phyloP scores from a whole-genome alignment of 805 yeast species.

The Saccharomyces jurei region DNA sequence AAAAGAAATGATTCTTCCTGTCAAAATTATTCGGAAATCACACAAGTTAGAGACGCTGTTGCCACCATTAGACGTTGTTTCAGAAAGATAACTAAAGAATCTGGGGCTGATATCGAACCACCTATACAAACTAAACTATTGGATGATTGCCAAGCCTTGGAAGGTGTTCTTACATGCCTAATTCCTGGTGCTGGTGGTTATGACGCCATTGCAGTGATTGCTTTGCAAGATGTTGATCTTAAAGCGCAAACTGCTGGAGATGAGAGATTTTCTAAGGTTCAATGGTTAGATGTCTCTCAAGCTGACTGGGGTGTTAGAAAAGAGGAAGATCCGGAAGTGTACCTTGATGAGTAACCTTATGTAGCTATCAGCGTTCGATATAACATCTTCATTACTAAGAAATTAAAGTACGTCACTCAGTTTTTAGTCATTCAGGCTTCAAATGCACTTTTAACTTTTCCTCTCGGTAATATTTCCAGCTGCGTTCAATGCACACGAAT shows the following conservation, averaged over 20 bases:
- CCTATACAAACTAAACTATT: slow-evolving; percentile 60
- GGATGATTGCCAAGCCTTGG: slow-evolving; percentile 45
- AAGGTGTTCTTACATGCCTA: slow-evolving; percentile 88
- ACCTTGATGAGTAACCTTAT: neutral
- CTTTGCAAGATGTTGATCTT: slow-evolving; percentile 39
- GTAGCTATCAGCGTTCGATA: neutral
- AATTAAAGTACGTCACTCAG: neutral
- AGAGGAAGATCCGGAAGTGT: slow-evolving; percentile 34
- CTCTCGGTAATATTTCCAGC: too few species aligned
- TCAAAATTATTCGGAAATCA: slow-evolving; percentile 20
- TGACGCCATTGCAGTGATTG: slow-evolving; percentile 79
- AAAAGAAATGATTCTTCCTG: neutral
- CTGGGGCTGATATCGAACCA: slow-evolving; percentile 91
- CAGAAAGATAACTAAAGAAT: slow-evolving; percentile 48
- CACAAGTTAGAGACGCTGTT: slow-evolving; percentile 36
- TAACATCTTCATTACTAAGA: neutral
- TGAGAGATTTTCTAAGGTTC: slow-evolving; percentile 38
- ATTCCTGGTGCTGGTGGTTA: slow-evolving; percentile 99
- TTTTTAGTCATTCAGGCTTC: too few species aligned
- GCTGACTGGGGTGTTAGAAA: slow-evolving; percentile 46
- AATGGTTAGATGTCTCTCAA: slow-evolving; percentile 63
- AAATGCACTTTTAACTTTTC: too few species aligned
- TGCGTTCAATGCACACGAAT: too few species aligned
- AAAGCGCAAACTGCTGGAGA: slow-evolving; percentile 20
- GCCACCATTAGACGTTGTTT: slow-evolving; percentile 47